Evolutionary conservation across 2,329 filamentous ascomycete genomes (phyloP).

Genomic region (Gnomoniopsis smithogilvyi): DNA sequence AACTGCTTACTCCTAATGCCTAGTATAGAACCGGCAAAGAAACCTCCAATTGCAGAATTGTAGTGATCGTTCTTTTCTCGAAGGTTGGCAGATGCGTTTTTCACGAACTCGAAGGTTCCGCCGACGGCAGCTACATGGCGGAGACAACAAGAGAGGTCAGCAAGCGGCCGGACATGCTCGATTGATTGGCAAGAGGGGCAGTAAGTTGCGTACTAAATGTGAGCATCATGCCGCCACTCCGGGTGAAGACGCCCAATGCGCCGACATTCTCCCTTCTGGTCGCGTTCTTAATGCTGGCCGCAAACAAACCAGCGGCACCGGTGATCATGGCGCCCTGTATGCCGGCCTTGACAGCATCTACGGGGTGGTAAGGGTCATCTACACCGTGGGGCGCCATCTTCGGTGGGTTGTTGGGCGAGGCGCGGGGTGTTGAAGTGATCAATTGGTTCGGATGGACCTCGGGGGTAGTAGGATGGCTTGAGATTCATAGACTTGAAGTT

Average conservation of each 20-base stretch:
- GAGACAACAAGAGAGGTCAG: neutral
- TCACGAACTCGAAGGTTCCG: conserved; percentile 74
- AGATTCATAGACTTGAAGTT: conserved; percentile 3
- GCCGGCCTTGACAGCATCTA: conserved; percentile 57
- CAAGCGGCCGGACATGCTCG: conserved; percentile 1
- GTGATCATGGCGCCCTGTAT: conserved; percentile 53
- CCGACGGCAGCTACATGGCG: conserved; percentile 61
- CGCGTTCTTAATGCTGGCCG: conserved; percentile 71
- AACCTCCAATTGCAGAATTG: conserved; percentile 73
- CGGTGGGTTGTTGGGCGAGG: neutral
- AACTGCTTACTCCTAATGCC: conserved; percentile 65
- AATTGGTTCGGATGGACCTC: conserved; percentile 10
- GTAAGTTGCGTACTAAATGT: conserved; percentile 55
- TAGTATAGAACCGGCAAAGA: conserved; percentile 68
- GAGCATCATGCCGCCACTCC: conserved; percentile 69
- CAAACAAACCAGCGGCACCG: conserved; percentile 55
- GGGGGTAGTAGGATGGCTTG: neutral
- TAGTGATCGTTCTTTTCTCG: conserved; percentile 78
- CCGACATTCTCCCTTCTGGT: conserved; percentile 80
- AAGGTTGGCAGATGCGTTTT: conserved; percentile 75
- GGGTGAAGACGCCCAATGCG: conserved; percentile 74
- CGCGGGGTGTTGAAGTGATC: neutral
- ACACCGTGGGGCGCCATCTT: conserved; percentile 31
- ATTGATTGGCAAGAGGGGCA: neutral
- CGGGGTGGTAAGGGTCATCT: conserved; percentile 30